Conservation (phyloP, 2,329 filamentous ascomycete species). For the Amesomyces nigricolor region DNA sequence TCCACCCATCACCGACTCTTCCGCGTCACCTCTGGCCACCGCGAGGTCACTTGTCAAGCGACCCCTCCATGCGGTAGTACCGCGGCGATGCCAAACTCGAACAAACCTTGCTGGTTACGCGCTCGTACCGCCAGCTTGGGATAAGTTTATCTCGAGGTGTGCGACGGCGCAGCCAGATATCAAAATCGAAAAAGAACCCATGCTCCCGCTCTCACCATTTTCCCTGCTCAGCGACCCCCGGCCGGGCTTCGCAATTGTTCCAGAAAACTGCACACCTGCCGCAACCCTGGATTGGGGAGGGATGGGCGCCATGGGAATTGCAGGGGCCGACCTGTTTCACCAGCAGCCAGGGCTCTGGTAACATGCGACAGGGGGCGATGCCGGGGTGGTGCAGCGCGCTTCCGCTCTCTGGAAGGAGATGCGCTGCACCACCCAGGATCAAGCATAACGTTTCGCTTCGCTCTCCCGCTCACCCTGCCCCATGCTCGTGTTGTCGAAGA, state of each 20-base stretch:
- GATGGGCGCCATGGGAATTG: slow-evolving; percentile 39
- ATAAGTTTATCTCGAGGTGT: slow-evolving; percentile 11
- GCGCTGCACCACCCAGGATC: slow-evolving; percentile 15
- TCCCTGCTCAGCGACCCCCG: slow-evolving; percentile 15
- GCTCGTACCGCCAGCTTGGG: slow-evolving; percentile 3
- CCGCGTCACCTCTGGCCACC: slow-evolving; percentile 5
- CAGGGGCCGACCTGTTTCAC: slow-evolving; percentile 50
- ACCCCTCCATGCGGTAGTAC: slow-evolving; percentile 13
- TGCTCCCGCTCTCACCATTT: slow-evolving; percentile 8
- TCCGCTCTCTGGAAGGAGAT: slow-evolving; percentile 18
- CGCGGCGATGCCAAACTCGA: not conserved
- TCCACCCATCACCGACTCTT: slow-evolving; percentile 17
- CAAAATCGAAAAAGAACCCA: slow-evolving; percentile 1
- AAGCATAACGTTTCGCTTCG: slow-evolving; percentile 6
- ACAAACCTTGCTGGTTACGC: not conserved
- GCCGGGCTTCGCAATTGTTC: slow-evolving; percentile 32
- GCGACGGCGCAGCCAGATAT: slow-evolving; percentile 1
- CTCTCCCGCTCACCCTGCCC: not conserved
- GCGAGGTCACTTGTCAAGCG: slow-evolving; percentile 6
- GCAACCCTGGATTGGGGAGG: slow-evolving; percentile 41
- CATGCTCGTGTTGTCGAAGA: slow-evolving; percentile 11
- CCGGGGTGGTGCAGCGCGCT: slow-evolving; percentile 28
- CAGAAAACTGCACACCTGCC: slow-evolving; percentile 39
- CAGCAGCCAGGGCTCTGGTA: slow-evolving; percentile 37
- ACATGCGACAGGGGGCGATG: slow-evolving; percentile 32